Evolutionary conservation across 2,329 filamentous ascomycete genomes (phyloP).

Genomic region (Penicillium occitanis): DNA sequence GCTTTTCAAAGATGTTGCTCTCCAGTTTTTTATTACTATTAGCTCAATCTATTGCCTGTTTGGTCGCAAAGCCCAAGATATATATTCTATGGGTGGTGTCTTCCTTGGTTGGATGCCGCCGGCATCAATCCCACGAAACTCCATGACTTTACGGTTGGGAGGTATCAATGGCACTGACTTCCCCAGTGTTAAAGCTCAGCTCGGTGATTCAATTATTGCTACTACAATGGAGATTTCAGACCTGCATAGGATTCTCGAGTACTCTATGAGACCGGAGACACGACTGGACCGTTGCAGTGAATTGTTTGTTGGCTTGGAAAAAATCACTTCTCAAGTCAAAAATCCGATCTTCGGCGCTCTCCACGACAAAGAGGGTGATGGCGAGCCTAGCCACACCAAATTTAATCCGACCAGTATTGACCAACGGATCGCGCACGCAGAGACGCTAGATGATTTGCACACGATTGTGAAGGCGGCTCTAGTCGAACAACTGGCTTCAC

Average conservation of each 20-base stretch:
- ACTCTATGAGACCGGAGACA: background rate
- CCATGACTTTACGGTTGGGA: background rate
- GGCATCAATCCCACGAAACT: background rate
- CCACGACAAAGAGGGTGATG: background rate
- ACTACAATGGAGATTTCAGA: background rate
- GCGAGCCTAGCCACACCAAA: background rate
- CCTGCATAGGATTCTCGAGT: background rate
- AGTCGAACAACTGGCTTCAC: background rate
- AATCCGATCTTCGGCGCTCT: background rate
- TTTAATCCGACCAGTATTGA: background rate
- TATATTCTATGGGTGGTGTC: background rate
- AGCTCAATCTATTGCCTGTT: background rate
- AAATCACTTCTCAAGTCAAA: background rate
- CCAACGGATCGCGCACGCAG: background rate
- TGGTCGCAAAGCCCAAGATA: background rate
- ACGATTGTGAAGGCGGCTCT: background rate
- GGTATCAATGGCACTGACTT: background rate
- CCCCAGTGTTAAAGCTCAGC: background rate
- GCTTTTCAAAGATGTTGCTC: background rate
- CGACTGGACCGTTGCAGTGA: background rate
- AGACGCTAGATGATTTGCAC: background rate
- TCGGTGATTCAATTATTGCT: background rate
- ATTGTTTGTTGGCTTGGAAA: background rate
- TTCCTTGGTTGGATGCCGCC: background rate
- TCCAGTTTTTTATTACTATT: background rate